phyloP scores from a whole-genome alignment of 2,329 filamentous ascomycete genomes.

The Chalaropsis ovoidea region DNA sequence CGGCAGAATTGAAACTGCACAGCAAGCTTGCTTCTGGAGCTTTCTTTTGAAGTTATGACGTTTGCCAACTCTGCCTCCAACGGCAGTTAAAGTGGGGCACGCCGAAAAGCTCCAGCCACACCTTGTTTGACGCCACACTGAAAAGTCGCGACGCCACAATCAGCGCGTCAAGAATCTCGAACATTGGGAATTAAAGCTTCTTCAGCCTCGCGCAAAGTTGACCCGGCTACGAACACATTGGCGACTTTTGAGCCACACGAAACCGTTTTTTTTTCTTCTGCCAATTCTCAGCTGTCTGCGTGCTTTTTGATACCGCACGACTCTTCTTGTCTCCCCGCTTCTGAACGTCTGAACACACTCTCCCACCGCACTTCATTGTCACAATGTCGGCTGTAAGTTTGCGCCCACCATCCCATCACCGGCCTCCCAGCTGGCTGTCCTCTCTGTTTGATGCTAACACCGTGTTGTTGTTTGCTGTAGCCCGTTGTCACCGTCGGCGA shows the following conservation, averaged over 20 bases:
- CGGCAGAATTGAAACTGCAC: no score
- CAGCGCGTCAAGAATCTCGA: constrained; percentile 20
- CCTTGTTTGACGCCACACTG: constrained; percentile 9
- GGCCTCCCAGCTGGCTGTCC: no score
- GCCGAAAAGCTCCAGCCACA: background rate
- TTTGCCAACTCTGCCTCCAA: constrained; percentile 20
- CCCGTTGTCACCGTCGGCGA: constrained; percentile 73
- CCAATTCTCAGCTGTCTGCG: background rate
- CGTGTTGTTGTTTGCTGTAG: constrained; percentile 31
- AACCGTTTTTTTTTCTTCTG: constrained; percentile 3
- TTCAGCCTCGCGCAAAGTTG: constrained; percentile 21
- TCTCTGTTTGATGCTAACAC: constrained; percentile 25
- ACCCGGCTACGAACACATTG: background rate
- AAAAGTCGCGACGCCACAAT: constrained; percentile 12
- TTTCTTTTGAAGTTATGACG: constrained; percentile 23
- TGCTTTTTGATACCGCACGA: background rate
- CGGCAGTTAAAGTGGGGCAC: constrained; percentile 14
- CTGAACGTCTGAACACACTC: background rate
- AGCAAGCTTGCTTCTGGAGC: background rate
- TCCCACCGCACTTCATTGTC: constrained; percentile 16
- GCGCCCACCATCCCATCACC: background rate
- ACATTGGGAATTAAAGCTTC: constrained; percentile 20
- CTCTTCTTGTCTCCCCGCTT: background rate
- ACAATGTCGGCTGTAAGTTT: constrained; percentile 46
- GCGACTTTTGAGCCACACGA: constrained; percentile 30